phyloP scores from a whole-genome alignment of 169 alveolate species.

The Toxoplasma gondii region DNA sequence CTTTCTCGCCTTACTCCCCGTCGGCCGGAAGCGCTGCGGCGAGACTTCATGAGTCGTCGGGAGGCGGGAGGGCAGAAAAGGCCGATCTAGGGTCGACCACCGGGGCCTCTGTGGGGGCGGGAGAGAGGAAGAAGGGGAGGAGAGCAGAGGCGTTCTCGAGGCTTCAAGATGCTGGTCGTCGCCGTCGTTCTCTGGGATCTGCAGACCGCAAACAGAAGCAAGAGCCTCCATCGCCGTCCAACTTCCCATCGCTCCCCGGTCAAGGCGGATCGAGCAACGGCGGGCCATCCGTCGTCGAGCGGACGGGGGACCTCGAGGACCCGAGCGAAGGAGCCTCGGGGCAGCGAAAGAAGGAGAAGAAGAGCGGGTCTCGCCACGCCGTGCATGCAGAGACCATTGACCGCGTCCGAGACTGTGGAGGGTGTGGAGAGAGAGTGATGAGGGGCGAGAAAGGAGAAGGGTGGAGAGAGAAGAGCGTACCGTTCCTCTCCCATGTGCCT shows the following conservation, averaged over 20 bases:
- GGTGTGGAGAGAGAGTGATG: neutral
- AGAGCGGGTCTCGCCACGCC: neutral
- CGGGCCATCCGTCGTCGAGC: too few relatives aligned
- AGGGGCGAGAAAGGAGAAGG: neutral
- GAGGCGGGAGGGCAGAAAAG: too few relatives aligned
- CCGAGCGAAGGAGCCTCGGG: too few relatives aligned
- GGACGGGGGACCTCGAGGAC: too few relatives aligned
- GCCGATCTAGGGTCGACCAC: too few relatives aligned
- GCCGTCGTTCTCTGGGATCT: neutral
- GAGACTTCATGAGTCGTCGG: neutral
- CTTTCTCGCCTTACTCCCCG: neutral
- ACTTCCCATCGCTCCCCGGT: too few relatives aligned
- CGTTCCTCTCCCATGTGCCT: neutral
- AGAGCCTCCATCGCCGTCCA: neutral
- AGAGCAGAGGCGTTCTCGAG: neutral
- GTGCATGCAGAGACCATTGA: neutral
- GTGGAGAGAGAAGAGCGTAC: neutral
- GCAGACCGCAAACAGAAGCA: neutral
- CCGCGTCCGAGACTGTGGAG: neutral
- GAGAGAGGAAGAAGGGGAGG: neutral
- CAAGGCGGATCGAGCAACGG: too few relatives aligned
- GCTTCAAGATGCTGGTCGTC: neutral
- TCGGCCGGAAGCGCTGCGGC: neutral
- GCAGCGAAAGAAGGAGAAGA: neutral
- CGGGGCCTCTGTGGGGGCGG: too few relatives aligned